Evolutionary conservation across 345 rosid genomes (phyloP), one percentile per base, ranked within the genome.

Genomic region (Heritiera littoralis): DNA sequence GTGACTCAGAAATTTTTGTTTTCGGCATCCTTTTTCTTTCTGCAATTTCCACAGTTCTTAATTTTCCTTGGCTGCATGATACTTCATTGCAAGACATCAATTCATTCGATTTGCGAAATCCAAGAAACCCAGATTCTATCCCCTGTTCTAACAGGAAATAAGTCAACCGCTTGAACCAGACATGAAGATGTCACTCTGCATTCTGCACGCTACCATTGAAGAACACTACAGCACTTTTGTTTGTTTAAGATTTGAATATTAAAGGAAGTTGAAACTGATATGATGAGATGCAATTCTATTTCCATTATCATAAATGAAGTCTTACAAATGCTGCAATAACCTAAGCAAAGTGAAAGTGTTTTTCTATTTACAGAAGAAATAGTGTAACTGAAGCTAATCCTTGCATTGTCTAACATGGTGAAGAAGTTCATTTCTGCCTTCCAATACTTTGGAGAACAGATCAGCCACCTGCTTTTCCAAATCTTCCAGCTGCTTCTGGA

Each of bases 391-490:
- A 40, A 56, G 12, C 63, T 78, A 66, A 48, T 78, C 75, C 59
- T 85, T 74, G 60, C 41, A 41, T 70, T 30, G 55, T 56, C 89
- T 54, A 28, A 88, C 77, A 55, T 88, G 80, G 51, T 77, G 79
- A 55, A 92, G 84, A 78, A 90, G 59, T 65, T 86, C 79, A 70
- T 87, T 89, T 87, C 96, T 92, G 46, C 76, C 79, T 7, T 81
- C 84, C 78, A 92, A 76, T 6, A 84, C 77, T 10, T 85, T 74
- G 4, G 85, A 85, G 86, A 92, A 92, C 40, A 90, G 77, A 56
- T 48, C 46, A 84, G 89, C 85, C 77, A 88, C 89, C 17, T 81
- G 86, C 80, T 70, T 81, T 30, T 72, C 79, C 7, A 92, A 74
- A 17, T 80, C 85, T 41, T 88, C 90, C 66, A 87, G 48, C 79